A percentile compares a stretch with the other conserved stretches of the same genome.
phyloP scores from a whole-genome alignment of 2,329 filamentous ascomycete genomes.

The Seiridium unicorne region DNA sequence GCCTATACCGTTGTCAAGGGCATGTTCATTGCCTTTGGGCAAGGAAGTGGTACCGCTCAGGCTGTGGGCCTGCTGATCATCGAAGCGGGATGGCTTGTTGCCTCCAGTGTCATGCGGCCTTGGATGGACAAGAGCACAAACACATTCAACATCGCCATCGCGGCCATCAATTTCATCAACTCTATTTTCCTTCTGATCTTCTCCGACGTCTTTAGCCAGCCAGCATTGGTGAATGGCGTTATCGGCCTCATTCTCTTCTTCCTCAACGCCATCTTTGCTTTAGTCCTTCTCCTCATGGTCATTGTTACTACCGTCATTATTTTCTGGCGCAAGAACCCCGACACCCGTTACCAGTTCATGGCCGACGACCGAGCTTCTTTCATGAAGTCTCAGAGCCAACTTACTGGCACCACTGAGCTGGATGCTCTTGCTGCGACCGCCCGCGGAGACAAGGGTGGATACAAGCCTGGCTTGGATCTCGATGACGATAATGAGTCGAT shows the following conservation, averaged over 20 bases:
- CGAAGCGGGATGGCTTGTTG: constrained; percentile 70
- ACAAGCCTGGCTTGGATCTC: constrained; percentile 60
- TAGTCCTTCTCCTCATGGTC: constrained; percentile 75
- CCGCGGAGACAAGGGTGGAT: constrained; percentile 65
- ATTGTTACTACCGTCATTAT: constrained; percentile 65
- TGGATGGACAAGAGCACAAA: constrained; percentile 97
- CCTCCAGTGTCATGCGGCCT: constrained; percentile 72
- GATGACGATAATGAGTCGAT: constrained; percentile 70
- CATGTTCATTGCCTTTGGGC: constrained; percentile 77
- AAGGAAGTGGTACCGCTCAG: constrained; percentile 65
- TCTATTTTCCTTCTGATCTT: constrained; percentile 79
- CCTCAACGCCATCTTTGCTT: constrained; percentile 73
- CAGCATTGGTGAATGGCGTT: constrained; percentile 74
- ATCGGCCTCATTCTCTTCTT: constrained; percentile 85
- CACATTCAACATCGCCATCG: constrained; percentile 84
- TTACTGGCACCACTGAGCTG: constrained; percentile 70
- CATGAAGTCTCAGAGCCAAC: constrained; percentile 81
- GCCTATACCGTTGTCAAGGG: constrained; percentile 73
- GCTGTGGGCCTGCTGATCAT: constrained; percentile 75
- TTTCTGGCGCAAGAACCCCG: constrained; percentile 80
- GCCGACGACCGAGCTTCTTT: constrained; percentile 85
- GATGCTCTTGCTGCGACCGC: constrained; percentile 81
- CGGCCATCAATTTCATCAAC: constrained; percentile 78
- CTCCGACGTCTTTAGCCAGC: constrained; percentile 77
- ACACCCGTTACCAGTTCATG: constrained; percentile 86